phyloP scores from a whole-genome alignment of 139 green algal genomes.

The Chlamydomonas schloesseri region DNA sequence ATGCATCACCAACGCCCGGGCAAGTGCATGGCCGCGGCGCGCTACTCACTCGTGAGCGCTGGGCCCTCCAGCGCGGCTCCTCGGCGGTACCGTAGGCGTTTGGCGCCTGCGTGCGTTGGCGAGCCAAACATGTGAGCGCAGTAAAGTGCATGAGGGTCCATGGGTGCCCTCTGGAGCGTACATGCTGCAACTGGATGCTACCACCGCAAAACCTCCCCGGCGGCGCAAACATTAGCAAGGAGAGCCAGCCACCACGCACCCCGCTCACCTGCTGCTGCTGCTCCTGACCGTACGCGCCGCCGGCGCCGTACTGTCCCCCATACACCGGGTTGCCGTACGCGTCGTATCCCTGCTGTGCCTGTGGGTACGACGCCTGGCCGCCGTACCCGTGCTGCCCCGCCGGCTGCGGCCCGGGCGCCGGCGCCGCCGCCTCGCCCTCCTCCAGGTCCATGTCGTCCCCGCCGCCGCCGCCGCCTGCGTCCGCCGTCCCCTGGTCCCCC shows the following conservation, averaged over 20 bases:
- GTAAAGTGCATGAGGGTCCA: too few relatives aligned
- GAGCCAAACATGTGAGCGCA: background rate
- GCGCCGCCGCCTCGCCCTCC: conserved; percentile 54
- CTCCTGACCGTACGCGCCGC: background rate
- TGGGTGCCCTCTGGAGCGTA: too few relatives aligned
- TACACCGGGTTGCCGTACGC: background rate
- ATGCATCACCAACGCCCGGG: too few relatives aligned
- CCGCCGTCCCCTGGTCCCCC: too few relatives aligned
- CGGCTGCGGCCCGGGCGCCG: conserved; percentile 23
- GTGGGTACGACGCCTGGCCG: too few relatives aligned
- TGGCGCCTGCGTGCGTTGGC: background rate
- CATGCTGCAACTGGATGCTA: too few relatives aligned
- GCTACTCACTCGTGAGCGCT: too few relatives aligned
- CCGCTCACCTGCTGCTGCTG: background rate
- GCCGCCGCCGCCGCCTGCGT: background rate
- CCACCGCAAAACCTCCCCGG: too few relatives aligned
- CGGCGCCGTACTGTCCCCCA: background rate
- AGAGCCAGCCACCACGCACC: too few relatives aligned
- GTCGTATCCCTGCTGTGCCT: conserved; percentile 35
- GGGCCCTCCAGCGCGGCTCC: conserved; percentile 3
- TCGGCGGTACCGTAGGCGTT: conserved; percentile 23
- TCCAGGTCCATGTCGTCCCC: conserved; percentile 71
- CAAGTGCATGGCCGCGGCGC: too few relatives aligned
- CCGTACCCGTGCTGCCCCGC: background rate
- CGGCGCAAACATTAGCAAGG: too few relatives aligned